phyloP scores from a whole-genome alignment of 352 stramenopile species.

The Globisporangium iwayamae region DNA sequence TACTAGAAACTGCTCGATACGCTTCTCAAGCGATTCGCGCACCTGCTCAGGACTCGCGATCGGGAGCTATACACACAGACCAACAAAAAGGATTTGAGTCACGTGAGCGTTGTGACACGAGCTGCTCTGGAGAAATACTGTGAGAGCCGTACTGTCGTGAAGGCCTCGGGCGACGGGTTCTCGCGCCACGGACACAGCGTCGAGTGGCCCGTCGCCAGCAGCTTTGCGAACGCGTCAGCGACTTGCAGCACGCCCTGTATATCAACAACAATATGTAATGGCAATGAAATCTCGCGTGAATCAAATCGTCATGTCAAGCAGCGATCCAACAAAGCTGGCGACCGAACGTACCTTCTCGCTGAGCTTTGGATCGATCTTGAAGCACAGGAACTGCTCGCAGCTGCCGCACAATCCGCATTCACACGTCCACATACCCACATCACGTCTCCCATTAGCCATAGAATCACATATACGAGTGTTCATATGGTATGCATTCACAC shows the following conservation, averaged over 20 bases:
- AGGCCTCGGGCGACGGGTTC: conserved; percentile 54
- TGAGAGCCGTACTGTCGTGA: conserved; percentile 37
- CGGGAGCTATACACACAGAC: conserved; percentile 19
- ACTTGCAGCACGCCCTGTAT: conserved; percentile 30
- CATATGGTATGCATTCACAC: background rate
- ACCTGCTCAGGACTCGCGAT: conserved; percentile 24
- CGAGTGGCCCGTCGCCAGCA: conserved; percentile 39
- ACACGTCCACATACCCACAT: background rate
- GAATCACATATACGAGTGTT: background rate
- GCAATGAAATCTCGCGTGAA: too few species aligned
- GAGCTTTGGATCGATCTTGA: conserved; percentile 43
- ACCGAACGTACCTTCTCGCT: conserved; percentile 23
- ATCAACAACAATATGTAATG: background rate
- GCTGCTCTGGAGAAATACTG: background rate
- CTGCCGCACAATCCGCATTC: conserved; percentile 9
- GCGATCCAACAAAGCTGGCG: too few species aligned
- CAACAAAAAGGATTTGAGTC: too few species aligned
- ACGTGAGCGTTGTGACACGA: too few species aligned
- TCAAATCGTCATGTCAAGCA: too few species aligned
- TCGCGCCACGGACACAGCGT: conserved; percentile 52
- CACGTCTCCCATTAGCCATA: background rate
- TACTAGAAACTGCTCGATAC: conserved; percentile 11
- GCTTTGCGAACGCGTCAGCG: conserved; percentile 31
- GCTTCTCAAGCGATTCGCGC: conserved; percentile 3
- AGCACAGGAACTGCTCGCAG: conserved; percentile 48